Base-by-base conservation (phyloP, 441 rosid species). In the Croton laevigatus region DNA sequence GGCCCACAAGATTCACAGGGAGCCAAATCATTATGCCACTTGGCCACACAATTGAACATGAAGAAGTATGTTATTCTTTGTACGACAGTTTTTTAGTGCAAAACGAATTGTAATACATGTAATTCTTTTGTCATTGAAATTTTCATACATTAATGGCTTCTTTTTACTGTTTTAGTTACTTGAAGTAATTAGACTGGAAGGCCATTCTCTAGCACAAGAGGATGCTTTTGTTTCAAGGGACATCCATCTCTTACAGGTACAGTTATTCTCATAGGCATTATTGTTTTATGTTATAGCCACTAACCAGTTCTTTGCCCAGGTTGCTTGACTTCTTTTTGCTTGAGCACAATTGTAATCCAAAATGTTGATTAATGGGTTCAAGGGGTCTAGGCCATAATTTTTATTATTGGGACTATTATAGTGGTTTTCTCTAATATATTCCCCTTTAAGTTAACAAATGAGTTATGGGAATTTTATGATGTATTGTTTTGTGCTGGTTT, bases 21-120 rank as follows among this genome's bases (percentile, higher is more conserved):
- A 91, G 97, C 78, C 99, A 96, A 73, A 84, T 90, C 51, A 93
- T 90, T 73, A 89, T 96, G 94, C 99, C 99, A 11, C 88, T 96
- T 16, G 99, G 94, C 38, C 97, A 93, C 78, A 96, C 98, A 0
- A 89, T 96, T 65, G 99, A 96, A 78, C 94, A 96, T 0, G 99
- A 90, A 83, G 99, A 96, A 90, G 99, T 91, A 79, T 22, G 60
- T n/a, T 49, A 6, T 68, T n/a, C 58, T n/a, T 23, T 8, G 49
- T 64, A 14, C 27, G 22, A 12, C 34, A 22, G 36, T 52, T 11
- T 13, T 52, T 53, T 6, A 49, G n/a, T 40, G 44, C 9, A 5
- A 40, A 27, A 27, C 32, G 32, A 1, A 27, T 27, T 52, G 62
- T 20, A 19, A 62, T 0, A 40, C 59, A 19, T 69, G 8, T 17